Evolutionary conservation across 164 flowering plant species (phyloP).

Genomic region (Dillenia suffruticosa): DNA sequence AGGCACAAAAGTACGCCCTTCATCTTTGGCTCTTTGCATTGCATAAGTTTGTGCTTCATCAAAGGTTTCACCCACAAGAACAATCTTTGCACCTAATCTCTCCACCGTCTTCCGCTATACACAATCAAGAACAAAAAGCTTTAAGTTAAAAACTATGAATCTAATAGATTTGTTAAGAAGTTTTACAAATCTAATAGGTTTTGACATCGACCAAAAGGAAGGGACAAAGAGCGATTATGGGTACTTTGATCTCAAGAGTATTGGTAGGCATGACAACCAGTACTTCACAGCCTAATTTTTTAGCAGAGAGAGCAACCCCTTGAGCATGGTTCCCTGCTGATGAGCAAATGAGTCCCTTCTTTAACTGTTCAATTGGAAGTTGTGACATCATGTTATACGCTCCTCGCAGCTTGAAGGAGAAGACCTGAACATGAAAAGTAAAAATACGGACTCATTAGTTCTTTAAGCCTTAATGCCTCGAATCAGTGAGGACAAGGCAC

Average conservation of each 20-base stretch:
- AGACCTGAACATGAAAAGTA: constrained; percentile 52
- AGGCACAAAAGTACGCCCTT: constrained; percentile 80
- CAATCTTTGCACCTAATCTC: constrained; percentile 82
- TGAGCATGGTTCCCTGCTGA: constrained; percentile 99
- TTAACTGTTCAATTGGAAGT: constrained; percentile 65
- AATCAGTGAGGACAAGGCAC: too few species aligned
- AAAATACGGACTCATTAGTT: neutral
- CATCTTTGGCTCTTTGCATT: constrained; percentile 54
- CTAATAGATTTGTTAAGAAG: too few species aligned
- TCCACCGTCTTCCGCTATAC: constrained; percentile 85
- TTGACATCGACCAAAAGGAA: too few species aligned
- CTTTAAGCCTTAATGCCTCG: neutral
- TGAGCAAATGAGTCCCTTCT: constrained; percentile 89
- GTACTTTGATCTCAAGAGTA: constrained; percentile 97
- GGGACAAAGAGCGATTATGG: neutral
- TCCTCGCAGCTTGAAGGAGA: constrained; percentile 96
- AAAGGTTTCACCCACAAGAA: constrained; percentile 92
- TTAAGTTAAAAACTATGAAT: neutral
- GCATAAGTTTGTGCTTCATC: constrained; percentile 98
- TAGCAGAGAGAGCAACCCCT: constrained; percentile 97
- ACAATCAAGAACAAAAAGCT: neutral
- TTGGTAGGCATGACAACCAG: constrained; percentile 97
- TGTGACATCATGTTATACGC: constrained; percentile 99
- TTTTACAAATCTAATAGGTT: too few species aligned
- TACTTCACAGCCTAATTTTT: constrained; percentile 68